Evolutionary conservation across 169 alveolate genomes (phyloP), one percentile per base, ranked within the genome.

Genomic region (Cyclospora cayetanensis): DNA sequence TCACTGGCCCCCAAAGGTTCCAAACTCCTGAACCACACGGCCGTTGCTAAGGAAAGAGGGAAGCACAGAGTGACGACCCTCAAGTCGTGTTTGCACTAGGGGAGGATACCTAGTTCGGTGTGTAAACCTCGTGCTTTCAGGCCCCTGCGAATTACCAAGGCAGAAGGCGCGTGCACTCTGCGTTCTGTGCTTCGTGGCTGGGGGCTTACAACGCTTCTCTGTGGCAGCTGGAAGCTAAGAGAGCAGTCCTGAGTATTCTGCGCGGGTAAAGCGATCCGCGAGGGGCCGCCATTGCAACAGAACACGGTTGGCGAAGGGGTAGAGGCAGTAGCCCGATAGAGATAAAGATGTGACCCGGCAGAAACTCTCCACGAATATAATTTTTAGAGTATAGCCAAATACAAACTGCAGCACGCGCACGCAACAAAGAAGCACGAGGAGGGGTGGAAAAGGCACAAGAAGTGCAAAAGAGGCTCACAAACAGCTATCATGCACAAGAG

Each of bases 351-450:
- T 37, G 60, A 60, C 82, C 15, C 90, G 80, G 79, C 90, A 90
- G 37, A 74, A 52, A 72, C 90, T 74, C 80, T 90, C 93, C 27
- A 90, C 90, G 76, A 20, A 90, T 5, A 90, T 12, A 5, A 90
- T 37, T 60, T 18, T 1, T 18, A 77, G 3, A 5, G 37, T 34
- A 55, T 25, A 5, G 27, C 65, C 80, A 15, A 9, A 3, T 41
- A 89, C 15, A 37, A 77, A 41, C 93, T 89, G 93, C 77, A 84
- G 52, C 1, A 52, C 46, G 53, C n/a, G 29, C 50, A 50, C 18
- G 22, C 31, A 37, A 5, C 15, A 18, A n/a, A 68, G 27, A 68
- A 22, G 22, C 34, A 68, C 4, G 25, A 9, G 29, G 15, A 31
- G 29, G 42, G 25, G 37, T 35, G 27, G 53, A 15, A 31, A 11